Percentiles rank a stretch among this genome's conserved stretches.
Conservation (phyloP, 2,329 filamentous ascomycete genomes). For the Sarocladiaceae sp. region DNA sequence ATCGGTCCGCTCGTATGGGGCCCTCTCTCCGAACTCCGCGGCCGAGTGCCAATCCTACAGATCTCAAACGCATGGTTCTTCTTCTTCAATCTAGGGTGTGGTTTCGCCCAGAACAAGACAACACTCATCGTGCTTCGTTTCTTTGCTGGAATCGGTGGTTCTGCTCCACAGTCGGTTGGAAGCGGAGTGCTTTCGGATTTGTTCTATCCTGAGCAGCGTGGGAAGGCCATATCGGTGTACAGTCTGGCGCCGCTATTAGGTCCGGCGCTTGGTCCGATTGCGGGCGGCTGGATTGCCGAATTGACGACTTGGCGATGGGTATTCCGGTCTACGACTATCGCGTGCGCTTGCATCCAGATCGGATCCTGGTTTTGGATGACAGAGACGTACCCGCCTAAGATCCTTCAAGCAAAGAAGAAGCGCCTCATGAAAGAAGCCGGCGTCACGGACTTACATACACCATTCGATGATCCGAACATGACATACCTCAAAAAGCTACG, state of each 20-base stretch:
- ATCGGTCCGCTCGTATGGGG: constrained; percentile 71
- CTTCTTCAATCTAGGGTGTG: constrained; percentile 72
- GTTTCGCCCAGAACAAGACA: constrained; percentile 67
- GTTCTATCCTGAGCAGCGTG: constrained; percentile 73
- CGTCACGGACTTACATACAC: constrained; percentile 61
- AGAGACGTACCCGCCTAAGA: constrained; percentile 76
- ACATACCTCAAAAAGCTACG: constrained; percentile 21
- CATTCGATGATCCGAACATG: constrained; percentile 28
- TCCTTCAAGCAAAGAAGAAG: constrained; percentile 63
- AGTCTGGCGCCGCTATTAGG: constrained; percentile 76
- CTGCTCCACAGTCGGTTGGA: constrained; percentile 75
- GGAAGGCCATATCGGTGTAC: constrained; percentile 78
- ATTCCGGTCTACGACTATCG: constrained; percentile 75
- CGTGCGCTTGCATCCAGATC: constrained; percentile 60
- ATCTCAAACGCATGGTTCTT: constrained; percentile 61
- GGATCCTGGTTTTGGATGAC: constrained; percentile 76
- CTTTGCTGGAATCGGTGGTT: constrained; percentile 76
- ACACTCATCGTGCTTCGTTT: constrained; percentile 70
- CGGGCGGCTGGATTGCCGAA: constrained; percentile 69
- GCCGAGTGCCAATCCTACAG: constrained; percentile 54
- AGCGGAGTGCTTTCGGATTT: constrained; percentile 76
- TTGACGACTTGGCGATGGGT: constrained; percentile 73
- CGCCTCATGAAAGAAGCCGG: constrained; percentile 65
- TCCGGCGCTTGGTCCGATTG: constrained; percentile 66
- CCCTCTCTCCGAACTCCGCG: constrained; percentile 68